phyloP scores from a whole-genome alignment of 208 protist species.

The Trypanosoma scelopori region DNA sequence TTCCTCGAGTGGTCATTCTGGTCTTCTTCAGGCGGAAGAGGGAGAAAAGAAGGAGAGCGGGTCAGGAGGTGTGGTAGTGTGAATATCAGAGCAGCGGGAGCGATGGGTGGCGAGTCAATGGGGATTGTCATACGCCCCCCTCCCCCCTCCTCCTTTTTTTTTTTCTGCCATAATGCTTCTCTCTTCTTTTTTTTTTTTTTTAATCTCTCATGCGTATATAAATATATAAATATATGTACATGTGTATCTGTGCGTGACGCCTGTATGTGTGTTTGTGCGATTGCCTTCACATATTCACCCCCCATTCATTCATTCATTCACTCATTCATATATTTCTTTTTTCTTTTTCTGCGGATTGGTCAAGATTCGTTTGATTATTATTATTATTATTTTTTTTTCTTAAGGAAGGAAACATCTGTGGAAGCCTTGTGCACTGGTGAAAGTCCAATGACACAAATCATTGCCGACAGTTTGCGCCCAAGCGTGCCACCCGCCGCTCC shows the following conservation, averaged over 20 bases:
- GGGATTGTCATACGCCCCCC: too few species aligned
- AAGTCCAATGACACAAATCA: constrained; percentile 32
- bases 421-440: constrained; percentile 10
- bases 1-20: too few species aligned
- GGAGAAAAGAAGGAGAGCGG: not conserved
- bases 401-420: constrained; percentile 19
- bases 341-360: constrained; percentile 15
- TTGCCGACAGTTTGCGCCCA: constrained; percentile 28
- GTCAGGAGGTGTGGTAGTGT: too few species aligned
- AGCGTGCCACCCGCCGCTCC: constrained; percentile 21
- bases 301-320: too few species aligned
- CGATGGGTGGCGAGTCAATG: too few species aligned
- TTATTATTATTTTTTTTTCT: not conserved
- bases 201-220: too few species aligned
- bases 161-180: constrained; percentile 4
- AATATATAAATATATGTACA: too few species aligned
- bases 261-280: constrained; percentile 1
- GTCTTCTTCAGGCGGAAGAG: not conserved
- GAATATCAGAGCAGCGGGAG: too few species aligned
- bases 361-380: constrained; percentile 18
- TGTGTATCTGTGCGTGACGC: not conserved
- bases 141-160: too few species aligned
- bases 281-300: constrained; percentile 15
- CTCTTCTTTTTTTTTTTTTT: constrained; percentile 6
- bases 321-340: not conserved